Evolutionary conservation across 2,329 filamentous ascomycete species (phyloP), one percentile per base, ranked within the genome.

Genomic region (Scopulariopsis brevicaulis): DNA sequence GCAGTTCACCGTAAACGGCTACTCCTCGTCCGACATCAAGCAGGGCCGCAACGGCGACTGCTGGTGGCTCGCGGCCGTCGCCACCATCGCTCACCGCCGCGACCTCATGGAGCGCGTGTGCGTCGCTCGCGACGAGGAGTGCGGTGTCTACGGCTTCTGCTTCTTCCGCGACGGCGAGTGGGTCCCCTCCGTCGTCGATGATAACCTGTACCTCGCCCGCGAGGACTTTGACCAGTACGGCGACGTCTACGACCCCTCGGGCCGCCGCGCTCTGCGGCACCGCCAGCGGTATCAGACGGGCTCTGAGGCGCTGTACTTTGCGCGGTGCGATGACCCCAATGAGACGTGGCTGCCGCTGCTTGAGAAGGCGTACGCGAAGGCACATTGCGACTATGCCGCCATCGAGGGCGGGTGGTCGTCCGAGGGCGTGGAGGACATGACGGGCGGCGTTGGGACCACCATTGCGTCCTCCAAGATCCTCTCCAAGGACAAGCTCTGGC

Each of bases 131-230:
- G 82, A 94, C 63, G 82, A 89, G 66, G 76, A 81, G 35, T 82
- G 91, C 3, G 89, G 89, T 10, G 88, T 93, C 1, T 94, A 94
- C 64, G 90, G 90, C 1, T 94, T 94, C 63, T 88, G 94, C 18
- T 93, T 94, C 67, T 83, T 88, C 69, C 81, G 89, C 63, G 89
- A 93, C 64, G 87, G 87, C 22, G 87, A 89, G 68, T 93, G 88
- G 78, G 73, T 79, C 62, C 80, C 76, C 0, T 77, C 79, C 66
- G 78, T 82, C 62, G 78, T 82, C 48, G 79, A 82, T 57, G 79
- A 82, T 64, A 82, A 80, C 62, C 72, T 82, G 71, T 70, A 74
- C 59, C 75, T 75, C 50, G 71, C 73, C 52, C 67, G 66, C 11
- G 72, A 73, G 0, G 68, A 70, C 53, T 75, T 75, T 59, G 68